Base-by-base conservation (phyloP, 2,329 filamentous ascomycete species). In the Calycina herbarum region DNA sequence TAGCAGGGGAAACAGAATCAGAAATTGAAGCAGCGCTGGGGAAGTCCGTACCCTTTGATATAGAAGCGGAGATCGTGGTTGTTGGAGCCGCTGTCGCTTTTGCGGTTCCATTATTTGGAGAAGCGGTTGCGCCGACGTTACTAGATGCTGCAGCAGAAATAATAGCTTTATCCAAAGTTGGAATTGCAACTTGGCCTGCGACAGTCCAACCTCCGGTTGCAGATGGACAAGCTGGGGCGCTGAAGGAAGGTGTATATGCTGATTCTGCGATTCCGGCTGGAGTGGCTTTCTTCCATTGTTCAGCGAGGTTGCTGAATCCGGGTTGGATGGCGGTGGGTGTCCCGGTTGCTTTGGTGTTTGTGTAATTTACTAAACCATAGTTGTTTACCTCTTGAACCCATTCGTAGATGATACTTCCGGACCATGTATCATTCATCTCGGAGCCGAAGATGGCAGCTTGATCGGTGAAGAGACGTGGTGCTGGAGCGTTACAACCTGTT, bases 371-470 rank as follows among this genome's bases (percentile, higher is more conserved):
- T 42, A 96, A 80, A 45, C 93, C 93, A 77, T 96, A 96, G 73
- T 92, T 78, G 77, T 96, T 96, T 59, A 84, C 81, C 77, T 96
- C 93, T 75, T 94, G 80, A 68, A 96, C 92, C 93, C 93, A 96
- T 76, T 96, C 92, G 79, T 96, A 96, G 70, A 95, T 83, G 68
- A 96, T 93, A 63, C 90, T 83, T 62, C 93, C 93, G 60, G 90
- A 93, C 86, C 78, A 87, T 72, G 85, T 85, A 65, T 83, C 81
- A 2, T 83, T 79, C 93, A 96, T 96, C 2, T 92, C 78, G 0
- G 82, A 71, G 56, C 91, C 89, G 73, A 94, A 91, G 70, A 96
- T 92, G 63, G 91, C 88, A 57, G 85, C 82, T 77, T 95, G 91
- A 75, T 96, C 90, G 24, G 82, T 82, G 75, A 90, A 93, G 0